Conservation (phyloP, 192 early-diverging fungal species). For the Dissophora ornata region DNA sequence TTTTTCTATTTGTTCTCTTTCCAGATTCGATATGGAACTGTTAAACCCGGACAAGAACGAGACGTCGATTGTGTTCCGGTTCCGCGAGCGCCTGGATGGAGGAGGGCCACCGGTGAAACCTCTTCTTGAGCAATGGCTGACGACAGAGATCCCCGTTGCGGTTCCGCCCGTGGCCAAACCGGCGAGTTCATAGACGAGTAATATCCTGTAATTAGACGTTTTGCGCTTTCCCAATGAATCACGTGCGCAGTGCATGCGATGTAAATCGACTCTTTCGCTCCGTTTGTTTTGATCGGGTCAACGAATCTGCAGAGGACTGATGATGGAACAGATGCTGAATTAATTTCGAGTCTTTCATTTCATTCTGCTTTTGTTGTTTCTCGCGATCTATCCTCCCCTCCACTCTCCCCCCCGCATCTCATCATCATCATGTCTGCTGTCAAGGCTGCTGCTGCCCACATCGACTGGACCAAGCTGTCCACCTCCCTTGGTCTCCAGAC, state of each 20-base stretch:
- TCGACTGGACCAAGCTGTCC: constrained; percentile 92
- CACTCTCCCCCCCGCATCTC: constrained; percentile 5
- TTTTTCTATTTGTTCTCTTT: neutral
- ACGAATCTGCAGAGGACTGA: too few relatives aligned
- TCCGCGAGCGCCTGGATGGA: constrained; percentile 40
- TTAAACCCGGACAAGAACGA: constrained; percentile 55
- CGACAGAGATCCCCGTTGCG: constrained; percentile 29
- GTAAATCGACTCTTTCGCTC: too few relatives aligned
- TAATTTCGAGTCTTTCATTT: too few relatives aligned
- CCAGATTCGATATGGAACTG: constrained; percentile 54
- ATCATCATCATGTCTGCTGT: constrained; percentile 45
- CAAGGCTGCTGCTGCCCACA: constrained; percentile 67
- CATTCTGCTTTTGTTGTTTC: too few relatives aligned
- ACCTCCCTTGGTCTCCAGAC: constrained; percentile 83
- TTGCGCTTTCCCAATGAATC: neutral
- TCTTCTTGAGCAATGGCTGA: constrained; percentile 34
- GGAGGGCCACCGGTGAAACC: constrained; percentile 37
- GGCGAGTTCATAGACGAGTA: too few relatives aligned
- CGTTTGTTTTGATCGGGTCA: too few relatives aligned
- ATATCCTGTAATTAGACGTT: neutral
- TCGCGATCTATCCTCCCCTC: too few relatives aligned
- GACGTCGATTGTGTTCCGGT: constrained; percentile 48
- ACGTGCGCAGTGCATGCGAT: too few relatives aligned
- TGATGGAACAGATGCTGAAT: too few relatives aligned
- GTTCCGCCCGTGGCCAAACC: neutral